phyloP scores from a whole-genome alignment of 23 red algal genomes.

The Gracilaria domingensis region DNA sequence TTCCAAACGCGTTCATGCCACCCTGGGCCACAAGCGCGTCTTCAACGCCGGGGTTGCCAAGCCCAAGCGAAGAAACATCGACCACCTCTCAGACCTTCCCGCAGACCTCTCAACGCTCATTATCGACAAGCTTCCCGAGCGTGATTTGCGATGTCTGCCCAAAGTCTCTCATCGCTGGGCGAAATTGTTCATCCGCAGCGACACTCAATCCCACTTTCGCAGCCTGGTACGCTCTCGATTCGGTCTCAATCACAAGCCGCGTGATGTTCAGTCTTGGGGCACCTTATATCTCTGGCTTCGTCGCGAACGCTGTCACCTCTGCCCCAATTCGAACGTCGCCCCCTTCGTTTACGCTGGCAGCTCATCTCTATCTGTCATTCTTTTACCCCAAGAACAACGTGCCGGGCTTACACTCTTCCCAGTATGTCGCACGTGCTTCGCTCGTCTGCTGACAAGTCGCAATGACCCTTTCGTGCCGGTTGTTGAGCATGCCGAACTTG shows the following conservation, averaged over 20 bases:
- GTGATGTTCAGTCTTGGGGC: slow-evolving; percentile 43
- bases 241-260: slow-evolving; percentile 21
- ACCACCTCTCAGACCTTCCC: slow-evolving; percentile 41
- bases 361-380: slow-evolving; percentile 25
- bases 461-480: slow-evolving; percentile 55
- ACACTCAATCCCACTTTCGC: slow-evolving; percentile 56
- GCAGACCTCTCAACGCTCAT: slow-evolving; percentile 50
- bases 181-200: slow-evolving; percentile 17
- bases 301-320: slow-evolving; percentile 70
- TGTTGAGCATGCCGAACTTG: slow-evolving; percentile 46
- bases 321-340: slow-evolving; percentile 40
- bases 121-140: slow-evolving; percentile 39
- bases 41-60: not conserved
- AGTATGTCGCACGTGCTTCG: slow-evolving; percentile 49
- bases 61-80: not conserved
- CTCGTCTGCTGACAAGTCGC: slow-evolving; percentile 1
- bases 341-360: slow-evolving; percentile 65
- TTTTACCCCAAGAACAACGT: not conserved
- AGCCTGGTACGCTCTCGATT: slow-evolving; percentile 46
- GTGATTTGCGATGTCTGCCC: slow-evolving; percentile 49
- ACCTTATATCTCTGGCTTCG: slow-evolving; percentile 53
- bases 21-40: not conserved
- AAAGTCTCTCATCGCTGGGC: slow-evolving; percentile 41
- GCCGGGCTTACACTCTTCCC: slow-evolving; percentile 56
- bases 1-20: slow-evolving; percentile 38